Percentiles rank a stretch among this genome's conserved stretches.
Conservation (phyloP, 1,139 yeast genomes). For the Schizosaccharomyces versatilis region DNA sequence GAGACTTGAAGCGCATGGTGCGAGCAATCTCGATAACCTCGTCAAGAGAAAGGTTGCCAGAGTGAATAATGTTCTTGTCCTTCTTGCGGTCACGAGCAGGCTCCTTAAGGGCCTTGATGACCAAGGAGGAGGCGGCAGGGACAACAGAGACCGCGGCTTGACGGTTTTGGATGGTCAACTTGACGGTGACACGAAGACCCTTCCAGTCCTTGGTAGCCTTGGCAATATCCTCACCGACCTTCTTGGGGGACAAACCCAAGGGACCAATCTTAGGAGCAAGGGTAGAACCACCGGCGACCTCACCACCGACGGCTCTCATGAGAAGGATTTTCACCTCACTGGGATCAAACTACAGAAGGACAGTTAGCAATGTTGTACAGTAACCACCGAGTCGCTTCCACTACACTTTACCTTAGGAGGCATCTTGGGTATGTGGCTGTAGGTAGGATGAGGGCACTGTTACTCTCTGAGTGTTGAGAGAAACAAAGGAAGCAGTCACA, state of each 20-base stretch:
- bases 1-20: slow-evolving; percentile 90
- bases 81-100: slow-evolving; percentile 99
- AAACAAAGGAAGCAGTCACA: slow-evolving; percentile 1
- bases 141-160: slow-evolving; percentile 98
- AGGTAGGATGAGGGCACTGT: not conserved
- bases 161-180: slow-evolving; percentile 98
- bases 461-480: slow-evolving; percentile 3
- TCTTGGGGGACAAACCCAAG: slow-evolving; percentile 98
- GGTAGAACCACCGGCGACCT: slow-evolving; percentile 98
- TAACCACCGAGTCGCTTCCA: too few relatives aligned
- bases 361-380: not conserved
- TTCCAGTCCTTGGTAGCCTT: slow-evolving; percentile 85
- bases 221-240: slow-evolving; percentile 99
- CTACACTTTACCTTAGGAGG: not conserved
- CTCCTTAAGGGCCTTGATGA: slow-evolving; percentile 97
- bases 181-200: slow-evolving; percentile 97
- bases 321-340: slow-evolving; percentile 93
- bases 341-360: slow-evolving; percentile 75
- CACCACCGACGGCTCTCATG: slow-evolving; percentile 99
- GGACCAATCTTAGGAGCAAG: slow-evolving; percentile 99
- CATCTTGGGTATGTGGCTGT: slow-evolving; percentile 1
- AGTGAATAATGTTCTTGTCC: slow-evolving; percentile 99
- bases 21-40: slow-evolving; percentile 95
- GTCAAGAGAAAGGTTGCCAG: slow-evolving; percentile 93
- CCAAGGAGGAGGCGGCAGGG: slow-evolving; percentile 97